Base-by-base conservation (phyloP, 2,329 filamentous ascomycete species). In the Lojkania enalia region DNA sequence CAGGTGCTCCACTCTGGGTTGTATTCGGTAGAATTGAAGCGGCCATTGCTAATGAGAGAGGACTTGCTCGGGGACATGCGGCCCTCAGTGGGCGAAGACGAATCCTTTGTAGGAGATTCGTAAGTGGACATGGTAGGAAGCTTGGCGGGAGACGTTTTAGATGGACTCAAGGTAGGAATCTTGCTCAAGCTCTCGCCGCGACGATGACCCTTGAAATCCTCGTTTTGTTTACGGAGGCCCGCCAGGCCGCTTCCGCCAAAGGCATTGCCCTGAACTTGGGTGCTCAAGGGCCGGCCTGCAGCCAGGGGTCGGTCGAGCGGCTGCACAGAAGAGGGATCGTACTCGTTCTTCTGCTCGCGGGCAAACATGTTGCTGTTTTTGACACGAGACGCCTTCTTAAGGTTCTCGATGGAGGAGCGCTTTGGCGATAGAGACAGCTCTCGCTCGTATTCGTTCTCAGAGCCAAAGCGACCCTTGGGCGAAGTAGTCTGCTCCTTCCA, bases 311-410 rank as follows among this genome's bases (percentile, higher is more conserved):
- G 83, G 73, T 97, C 89, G 49, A 95, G 81, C 47, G 88, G 78
- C 35, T 87, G 86, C 42, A 90, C 73, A 55, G 83, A 82, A 44
- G 86, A 81, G 20, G 91, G 90, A 69, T 96, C 90, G 76, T 96
- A 96, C 75, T 95, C 88, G 69, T 90, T 84, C 73, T 91, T 91
- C 66, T 90, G 87, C 73, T 96, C 91, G 43, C 91, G 86, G 31
- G 90, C 90, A 67, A 96, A 89, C 79, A 97, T 96, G 74, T 86
- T 95, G 80, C 92, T 96, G 76, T 96, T 97, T 79, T 92, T 96
- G 62, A 99, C 94, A 49, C 94, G 87, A 43, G 92, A 96, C 21
- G 90, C 91, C 68, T 86, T 89, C 74, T 96, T 95, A 48, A 99
- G 80, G 64, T 91, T 91, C 79, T 99, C 94, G 57, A 99, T 91